Percentiles rank a stretch among this genome's conserved stretches.
These are phyloP conservation scores for Lactifluus volemus DNA, from an alignment of 768 basidiomycete genomes.

Conservation along the genomic window DNA sequence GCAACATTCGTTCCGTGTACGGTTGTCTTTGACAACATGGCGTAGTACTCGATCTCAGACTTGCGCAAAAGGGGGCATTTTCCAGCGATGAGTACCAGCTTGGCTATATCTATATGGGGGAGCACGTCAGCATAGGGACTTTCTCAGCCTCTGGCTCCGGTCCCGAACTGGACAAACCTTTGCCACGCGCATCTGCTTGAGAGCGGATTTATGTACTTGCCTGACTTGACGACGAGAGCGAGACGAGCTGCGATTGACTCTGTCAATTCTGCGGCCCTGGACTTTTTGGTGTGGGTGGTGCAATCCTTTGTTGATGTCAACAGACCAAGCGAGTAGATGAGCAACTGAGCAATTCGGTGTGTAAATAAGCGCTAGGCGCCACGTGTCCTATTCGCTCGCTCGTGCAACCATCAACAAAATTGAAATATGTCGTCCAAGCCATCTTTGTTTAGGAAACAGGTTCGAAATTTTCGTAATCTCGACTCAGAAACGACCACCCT, in stretches of 20 bases:
- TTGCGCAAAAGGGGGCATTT: constrained; percentile 99
- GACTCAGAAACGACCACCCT: too few species aligned
- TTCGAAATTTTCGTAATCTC: too few species aligned
- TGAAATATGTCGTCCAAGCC: too few species aligned
- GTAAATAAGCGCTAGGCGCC: too few species aligned
- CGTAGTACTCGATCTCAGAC: constrained; percentile 99
- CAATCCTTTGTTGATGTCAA: neutral
- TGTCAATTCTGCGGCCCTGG: constrained; percentile 85
- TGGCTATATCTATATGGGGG: constrained; percentile 50
- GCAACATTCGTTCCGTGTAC: constrained; percentile 99
- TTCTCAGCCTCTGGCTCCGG: constrained; percentile 99
- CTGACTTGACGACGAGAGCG: constrained; percentile 96
- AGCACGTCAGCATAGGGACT: constrained; percentile 75
- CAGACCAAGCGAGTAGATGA: neutral
- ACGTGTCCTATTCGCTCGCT: too few species aligned
- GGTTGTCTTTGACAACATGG: constrained; percentile 98
- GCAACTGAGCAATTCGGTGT: too few species aligned
- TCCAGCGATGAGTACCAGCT: constrained; percentile 96
- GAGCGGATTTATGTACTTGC: constrained; percentile 96
- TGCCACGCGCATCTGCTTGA: constrained; percentile 97
- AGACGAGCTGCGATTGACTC: constrained; percentile 91
- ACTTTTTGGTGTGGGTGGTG: constrained; percentile 65
- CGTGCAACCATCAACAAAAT: too few species aligned
- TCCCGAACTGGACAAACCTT: constrained; percentile 76
- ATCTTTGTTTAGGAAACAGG: too few species aligned